Conservation (phyloP, 805 yeast species). For the Saccharomyces eubayanus region DNA sequence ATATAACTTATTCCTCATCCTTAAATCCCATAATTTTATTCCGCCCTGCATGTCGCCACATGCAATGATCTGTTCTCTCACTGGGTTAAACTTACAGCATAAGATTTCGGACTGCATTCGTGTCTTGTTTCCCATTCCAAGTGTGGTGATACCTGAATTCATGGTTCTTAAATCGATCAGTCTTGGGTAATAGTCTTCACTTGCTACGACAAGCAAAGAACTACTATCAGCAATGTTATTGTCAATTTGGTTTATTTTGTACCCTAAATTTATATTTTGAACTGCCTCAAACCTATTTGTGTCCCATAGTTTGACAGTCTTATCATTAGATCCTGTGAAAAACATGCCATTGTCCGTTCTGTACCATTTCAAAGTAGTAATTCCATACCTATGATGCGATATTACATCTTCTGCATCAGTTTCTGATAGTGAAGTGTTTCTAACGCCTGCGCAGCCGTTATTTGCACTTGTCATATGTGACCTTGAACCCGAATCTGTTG, state of each 20-base stretch:
- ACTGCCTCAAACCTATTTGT: conserved; percentile 57
- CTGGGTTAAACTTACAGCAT: conserved; percentile 69
- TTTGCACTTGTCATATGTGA: neutral
- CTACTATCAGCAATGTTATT: conserved; percentile 37
- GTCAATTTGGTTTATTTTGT: conserved; percentile 61
- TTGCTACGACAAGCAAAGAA: conserved; percentile 53
- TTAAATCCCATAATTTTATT: conserved; percentile 76
- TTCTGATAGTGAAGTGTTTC: neutral
- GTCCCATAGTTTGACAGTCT: conserved; percentile 73
- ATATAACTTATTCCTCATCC: conserved; percentile 31
- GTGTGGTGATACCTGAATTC: conserved; percentile 62
- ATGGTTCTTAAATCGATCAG: conserved; percentile 67
- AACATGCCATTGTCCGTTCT: conserved; percentile 81
- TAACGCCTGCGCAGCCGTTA: neutral
- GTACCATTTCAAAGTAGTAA: conserved; percentile 80
- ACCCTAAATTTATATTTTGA: conserved; percentile 53
- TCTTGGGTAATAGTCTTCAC: conserved; percentile 61
- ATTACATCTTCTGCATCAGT: conserved; percentile 9
- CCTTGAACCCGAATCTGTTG: neutral
- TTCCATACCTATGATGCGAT: conserved; percentile 56
- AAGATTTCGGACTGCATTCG: conserved; percentile 34
- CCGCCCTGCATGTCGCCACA: conserved; percentile 80
- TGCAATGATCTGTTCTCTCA: conserved; percentile 50
- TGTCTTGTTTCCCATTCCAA: conserved; percentile 48
- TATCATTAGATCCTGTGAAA: conserved; percentile 73